Evolutionary conservation across 305 asterid genomes (phyloP).

Genomic region (Solanum aculeatissimum): DNA sequence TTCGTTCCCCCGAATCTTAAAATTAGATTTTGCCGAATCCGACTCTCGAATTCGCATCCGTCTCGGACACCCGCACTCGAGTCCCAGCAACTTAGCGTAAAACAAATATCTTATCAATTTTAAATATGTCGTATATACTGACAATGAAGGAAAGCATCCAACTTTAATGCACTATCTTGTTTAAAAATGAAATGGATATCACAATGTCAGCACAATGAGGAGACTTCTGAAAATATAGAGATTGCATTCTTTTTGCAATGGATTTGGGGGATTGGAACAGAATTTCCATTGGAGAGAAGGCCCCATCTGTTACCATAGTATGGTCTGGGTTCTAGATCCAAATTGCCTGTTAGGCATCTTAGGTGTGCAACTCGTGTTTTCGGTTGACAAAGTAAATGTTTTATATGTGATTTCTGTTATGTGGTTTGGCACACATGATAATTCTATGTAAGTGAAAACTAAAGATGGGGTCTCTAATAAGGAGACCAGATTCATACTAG

Average conservation of each 20-base stretch:
- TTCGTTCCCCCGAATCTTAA: too few species aligned
- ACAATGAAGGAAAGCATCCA: not conserved
- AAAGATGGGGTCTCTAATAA: not conserved
- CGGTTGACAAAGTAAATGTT: not conserved
- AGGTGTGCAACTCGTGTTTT: not conserved
- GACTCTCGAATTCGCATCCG: too few species aligned
- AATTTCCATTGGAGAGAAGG: not conserved
- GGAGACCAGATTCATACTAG: not conserved
- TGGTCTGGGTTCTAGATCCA: not conserved
- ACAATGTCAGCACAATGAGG: not conserved
- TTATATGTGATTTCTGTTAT: not conserved
- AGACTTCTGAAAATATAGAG: not conserved
- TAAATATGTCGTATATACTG: not conserved
- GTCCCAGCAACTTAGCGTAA: not conserved
- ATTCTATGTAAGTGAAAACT: not conserved
- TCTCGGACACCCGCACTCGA: too few species aligned
- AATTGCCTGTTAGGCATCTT: not conserved
- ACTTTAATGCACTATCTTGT: not conserved
- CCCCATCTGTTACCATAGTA: not conserved
- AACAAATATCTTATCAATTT: not conserved
- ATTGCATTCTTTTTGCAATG: not conserved
- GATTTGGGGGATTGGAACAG: not conserved
- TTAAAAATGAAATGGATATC: not conserved
- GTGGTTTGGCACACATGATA: not conserved
- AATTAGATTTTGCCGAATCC: too few species aligned